Conservation (phyloP, 2,329 filamentous ascomycete genomes). For the Verticillium klebahnii region DNA sequence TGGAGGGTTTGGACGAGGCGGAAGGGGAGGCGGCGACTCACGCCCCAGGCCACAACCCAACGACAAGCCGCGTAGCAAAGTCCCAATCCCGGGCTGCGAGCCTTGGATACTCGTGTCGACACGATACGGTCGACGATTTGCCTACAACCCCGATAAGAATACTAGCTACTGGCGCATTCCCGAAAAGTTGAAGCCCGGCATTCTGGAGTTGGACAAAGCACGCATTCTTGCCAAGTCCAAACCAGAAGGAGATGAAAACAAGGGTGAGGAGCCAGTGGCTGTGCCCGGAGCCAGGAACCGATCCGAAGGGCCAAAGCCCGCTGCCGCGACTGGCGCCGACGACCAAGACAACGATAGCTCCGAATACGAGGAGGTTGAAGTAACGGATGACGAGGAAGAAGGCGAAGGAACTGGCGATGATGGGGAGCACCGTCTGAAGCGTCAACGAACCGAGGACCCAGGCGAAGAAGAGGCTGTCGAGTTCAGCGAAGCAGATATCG, state of each 20-base stretch:
- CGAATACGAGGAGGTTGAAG: constrained; percentile 74
- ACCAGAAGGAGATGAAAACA: constrained; percentile 12
- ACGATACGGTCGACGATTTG: constrained; percentile 82
- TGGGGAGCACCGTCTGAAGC: constrained; percentile 55
- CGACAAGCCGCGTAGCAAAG: constrained; percentile 78
- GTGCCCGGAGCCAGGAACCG: background rate
- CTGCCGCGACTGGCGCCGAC: constrained; percentile 10
- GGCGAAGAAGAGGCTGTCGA: constrained; percentile 61
- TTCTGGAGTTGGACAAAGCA: constrained; percentile 68
- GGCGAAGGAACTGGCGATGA: constrained; percentile 31
- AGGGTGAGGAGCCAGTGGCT: constrained; percentile 14
- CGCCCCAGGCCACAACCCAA: constrained; percentile 62
- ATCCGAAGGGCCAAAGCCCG: constrained; percentile 11
- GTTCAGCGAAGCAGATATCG: constrained; percentile 92
- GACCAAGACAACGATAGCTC: constrained; percentile 48
- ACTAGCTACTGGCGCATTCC: constrained; percentile 96
- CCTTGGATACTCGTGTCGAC: constrained; percentile 94
- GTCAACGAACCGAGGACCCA: constrained; percentile 43
- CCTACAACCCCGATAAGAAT: constrained; percentile 80
- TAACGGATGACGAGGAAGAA: constrained; percentile 47
- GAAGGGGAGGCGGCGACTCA: constrained; percentile 39
- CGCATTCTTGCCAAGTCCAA: constrained; percentile 56
- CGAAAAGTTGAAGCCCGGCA: constrained; percentile 75
- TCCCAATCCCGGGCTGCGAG: constrained; percentile 72
- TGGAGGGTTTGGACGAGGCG: constrained; percentile 22